A percentile compares a stretch with the other conserved stretches of the same genome.
Evolutionary conservation across 805 yeast species (phyloP).

Genomic region (Lachancea lanzarotensis): DNA sequence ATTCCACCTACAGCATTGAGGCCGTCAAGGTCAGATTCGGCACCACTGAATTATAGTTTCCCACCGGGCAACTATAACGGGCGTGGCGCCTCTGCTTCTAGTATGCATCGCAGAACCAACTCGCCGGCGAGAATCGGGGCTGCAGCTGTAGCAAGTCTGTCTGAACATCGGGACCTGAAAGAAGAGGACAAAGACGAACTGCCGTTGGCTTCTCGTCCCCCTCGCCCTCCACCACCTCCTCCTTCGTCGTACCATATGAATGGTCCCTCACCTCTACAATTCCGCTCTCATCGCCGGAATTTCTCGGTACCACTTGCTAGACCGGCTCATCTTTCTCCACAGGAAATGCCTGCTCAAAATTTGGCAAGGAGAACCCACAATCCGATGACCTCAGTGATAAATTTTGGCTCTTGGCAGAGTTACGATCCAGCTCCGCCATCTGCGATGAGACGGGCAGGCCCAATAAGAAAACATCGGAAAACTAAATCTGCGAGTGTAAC

Average conservation of each 20-base stretch:
- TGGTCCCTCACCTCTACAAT: slow-evolving; percentile 8
- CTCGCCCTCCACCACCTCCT: neutral
- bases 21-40: slow-evolving; percentile 6
- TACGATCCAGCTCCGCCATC: slow-evolving; percentile 5
- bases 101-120: slow-evolving; percentile 36
- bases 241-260: neutral
- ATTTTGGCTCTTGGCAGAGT: slow-evolving; percentile 11
- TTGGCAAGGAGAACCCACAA: slow-evolving; percentile 4
- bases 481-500: slow-evolving; percentile 20
- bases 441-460: neutral
- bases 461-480: slow-evolving; percentile 22
- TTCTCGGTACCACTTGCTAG: slow-evolving; percentile 17
- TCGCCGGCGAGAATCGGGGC: slow-evolving; percentile 74
- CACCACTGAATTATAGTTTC: slow-evolving; percentile 16
- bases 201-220: neutral
- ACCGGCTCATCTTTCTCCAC: slow-evolving; percentile 5
- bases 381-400: slow-evolving; percentile 11
- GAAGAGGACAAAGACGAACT: slow-evolving; percentile 19
- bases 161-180: slow-evolving; percentile 21
- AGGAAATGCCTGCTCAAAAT: slow-evolving; percentile 4
- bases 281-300: slow-evolving; percentile 16
- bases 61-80: slow-evolving; percentile 12
- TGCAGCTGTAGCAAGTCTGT: slow-evolving; percentile 53
- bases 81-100: neutral
- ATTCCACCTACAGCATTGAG: neutral